These are phyloP conservation scores for Myxozyma neglecta DNA, from an alignment of 805 yeast genomes.

Conservation along the genomic window DNA sequence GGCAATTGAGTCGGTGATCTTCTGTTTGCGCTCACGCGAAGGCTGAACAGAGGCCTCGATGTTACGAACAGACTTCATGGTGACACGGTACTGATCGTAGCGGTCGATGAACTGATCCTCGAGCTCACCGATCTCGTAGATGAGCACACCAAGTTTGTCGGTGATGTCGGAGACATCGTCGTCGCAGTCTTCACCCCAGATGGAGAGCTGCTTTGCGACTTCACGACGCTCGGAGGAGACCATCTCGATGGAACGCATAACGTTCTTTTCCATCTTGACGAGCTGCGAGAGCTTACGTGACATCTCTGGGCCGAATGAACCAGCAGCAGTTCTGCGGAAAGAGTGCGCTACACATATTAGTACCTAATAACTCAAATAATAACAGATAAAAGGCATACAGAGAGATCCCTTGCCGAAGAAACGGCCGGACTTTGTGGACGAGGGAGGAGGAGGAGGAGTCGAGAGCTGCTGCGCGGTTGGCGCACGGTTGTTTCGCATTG, in stretches of 20 bases:
- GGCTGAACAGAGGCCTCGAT: conserved; percentile 98
- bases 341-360: conserved; percentile 27
- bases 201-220: conserved; percentile 93
- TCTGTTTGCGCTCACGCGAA: conserved; percentile 95
- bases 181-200: conserved; percentile 98
- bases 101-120: conserved; percentile 98
- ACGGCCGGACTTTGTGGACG: conserved; percentile 76
- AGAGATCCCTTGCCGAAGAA: conserved; percentile 65
- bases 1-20: conserved; percentile 96
- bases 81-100: conserved; percentile 96
- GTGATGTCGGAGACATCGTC: conserved; percentile 97
- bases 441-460: conserved; percentile 93
- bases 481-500: conserved; percentile 90
- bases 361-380: neutral
- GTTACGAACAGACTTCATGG: conserved; percentile 90
- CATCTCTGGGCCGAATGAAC: conserved; percentile 91
- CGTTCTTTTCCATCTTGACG: conserved; percentile 94
- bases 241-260: conserved; percentile 89
- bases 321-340: conserved; percentile 48
- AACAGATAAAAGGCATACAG: conserved; percentile 3
- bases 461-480: conserved; percentile 96
- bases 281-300: conserved; percentile 87
- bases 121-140: conserved; percentile 95
- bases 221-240: conserved; percentile 92
- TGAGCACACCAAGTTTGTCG: conserved; percentile 92